Base-by-base conservation (phyloP, 306 rosid genomes). In the Oemleria cerasiformis region DNA sequence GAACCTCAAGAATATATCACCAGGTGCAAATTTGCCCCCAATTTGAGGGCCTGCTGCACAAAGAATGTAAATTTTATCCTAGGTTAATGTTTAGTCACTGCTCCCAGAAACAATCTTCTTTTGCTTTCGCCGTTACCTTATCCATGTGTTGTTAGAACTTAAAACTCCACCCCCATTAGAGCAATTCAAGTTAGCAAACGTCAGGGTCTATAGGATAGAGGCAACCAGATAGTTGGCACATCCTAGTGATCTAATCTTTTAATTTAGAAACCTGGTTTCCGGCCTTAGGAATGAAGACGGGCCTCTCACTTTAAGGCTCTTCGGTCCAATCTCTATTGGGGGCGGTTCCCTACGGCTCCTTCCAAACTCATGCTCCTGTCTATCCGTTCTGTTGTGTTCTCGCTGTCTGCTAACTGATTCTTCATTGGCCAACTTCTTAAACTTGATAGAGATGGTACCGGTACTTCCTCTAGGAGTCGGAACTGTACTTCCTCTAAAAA, bases 1-100 rank as follows among this genome's bases (percentile, higher is more conserved):
- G 88, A 87, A 83, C 91, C 91, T 79, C 75, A 86, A 80, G 86
- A 88, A n/a, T n/a, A n/a, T n/a, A 84, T 77, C 87, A 84, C 85
- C 91, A 74, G 44, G 77, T 83, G 88, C 92, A 80, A 63, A 77
- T 25, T 77, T n/a, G n/a, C 80, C 97, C 90, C 88, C 75, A 94
- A 83, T 89, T 80, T 77, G 76, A 84, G 96, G 96, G 85, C 25
- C n/a, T n/a, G n/a, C 92, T 81, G 92, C 96, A 91, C 88, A 84
- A 89, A 93, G 90, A 94, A 94, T 91, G 82, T 86, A 76, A 85
- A 86, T 83, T 77, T 73, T 79, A 76, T 62, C 84, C 79, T 75
- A 54, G 90, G 89, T 94, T 91, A 94, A 81, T 73, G 44, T 66
- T 73, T 72, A 9, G 73, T 85, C 63, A 81, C 96, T 86, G 89